A percentile compares a stretch with the other conserved stretches of the same genome.
Evolutionary conservation across 306 rosid genomes (phyloP).

Genomic region (Biancaea sappan): DNA sequence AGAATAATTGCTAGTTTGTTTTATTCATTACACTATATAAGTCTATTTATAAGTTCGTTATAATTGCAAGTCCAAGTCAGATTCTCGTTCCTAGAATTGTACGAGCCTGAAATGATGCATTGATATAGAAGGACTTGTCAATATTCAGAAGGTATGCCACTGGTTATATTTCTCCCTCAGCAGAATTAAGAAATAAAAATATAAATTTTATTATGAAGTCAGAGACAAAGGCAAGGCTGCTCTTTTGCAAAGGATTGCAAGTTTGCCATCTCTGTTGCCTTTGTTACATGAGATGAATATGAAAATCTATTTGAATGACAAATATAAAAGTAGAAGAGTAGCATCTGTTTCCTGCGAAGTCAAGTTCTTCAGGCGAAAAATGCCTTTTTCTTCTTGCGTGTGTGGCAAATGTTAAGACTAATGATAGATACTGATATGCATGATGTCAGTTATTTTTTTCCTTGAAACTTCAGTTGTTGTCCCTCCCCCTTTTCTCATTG

Average conservation of each 20-base stretch:
- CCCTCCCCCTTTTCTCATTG: not conserved
- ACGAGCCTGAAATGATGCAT: not conserved
- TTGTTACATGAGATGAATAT: not conserved
- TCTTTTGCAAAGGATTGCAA: not conserved
- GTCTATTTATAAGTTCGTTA: not conserved
- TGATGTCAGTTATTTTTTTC: constrained; percentile 5
- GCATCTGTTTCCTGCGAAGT: not conserved
- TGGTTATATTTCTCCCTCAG: not conserved
- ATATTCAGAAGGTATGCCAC: not conserved
- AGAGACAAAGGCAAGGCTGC: not conserved
- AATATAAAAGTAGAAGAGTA: not conserved
- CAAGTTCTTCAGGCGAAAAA: not conserved
- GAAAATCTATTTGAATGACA: not conserved
- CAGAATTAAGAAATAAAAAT: not conserved
- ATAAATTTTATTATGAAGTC: not conserved
- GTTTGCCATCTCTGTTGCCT: not conserved
- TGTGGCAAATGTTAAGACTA: not conserved
- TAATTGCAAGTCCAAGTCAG: not conserved
- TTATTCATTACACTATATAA: not conserved
- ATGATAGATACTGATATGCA: not conserved
- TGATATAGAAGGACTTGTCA: not conserved
- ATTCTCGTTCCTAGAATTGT: not conserved
- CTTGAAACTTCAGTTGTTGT: not conserved
- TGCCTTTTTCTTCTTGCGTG: not conserved
- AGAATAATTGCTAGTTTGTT: not conserved